Conservation (phyloP, 225 moss, liverwort and hornwort genomes). For the Ulota crispa region DNA sequence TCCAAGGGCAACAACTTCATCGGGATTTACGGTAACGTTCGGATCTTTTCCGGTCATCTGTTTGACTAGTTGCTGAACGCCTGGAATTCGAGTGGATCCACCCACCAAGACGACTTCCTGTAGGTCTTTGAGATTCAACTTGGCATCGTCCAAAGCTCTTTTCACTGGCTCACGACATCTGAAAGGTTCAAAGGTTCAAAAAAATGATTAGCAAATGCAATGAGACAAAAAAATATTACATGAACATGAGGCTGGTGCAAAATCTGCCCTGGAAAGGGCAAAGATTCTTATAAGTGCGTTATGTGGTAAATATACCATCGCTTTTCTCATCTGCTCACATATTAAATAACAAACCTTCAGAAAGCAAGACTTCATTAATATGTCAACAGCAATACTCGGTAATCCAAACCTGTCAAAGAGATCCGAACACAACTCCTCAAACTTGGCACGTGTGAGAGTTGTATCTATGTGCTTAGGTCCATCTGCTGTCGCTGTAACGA, state of each 20-base stretch:
- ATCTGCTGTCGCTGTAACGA: slow-evolving; percentile 88
- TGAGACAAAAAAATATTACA: neutral
- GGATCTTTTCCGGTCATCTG: slow-evolving; percentile 77
- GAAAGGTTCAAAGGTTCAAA: neutral
- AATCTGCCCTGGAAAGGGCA: neutral
- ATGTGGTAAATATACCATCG: neutral
- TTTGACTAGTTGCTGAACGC: slow-evolving; percentile 77
- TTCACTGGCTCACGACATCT: slow-evolving; percentile 60
- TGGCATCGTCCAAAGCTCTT: slow-evolving; percentile 76
- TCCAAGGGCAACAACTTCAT: slow-evolving; percentile 92
- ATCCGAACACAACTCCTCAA: slow-evolving; percentile 94
- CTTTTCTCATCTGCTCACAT: neutral
- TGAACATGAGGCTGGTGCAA: neutral
- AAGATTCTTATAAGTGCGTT: neutral
- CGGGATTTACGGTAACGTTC: slow-evolving; percentile 85
- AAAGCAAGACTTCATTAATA: neutral
- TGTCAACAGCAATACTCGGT: neutral
- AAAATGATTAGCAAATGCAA: slow-evolving; percentile 8
- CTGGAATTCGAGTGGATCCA: slow-evolving; percentile 92
- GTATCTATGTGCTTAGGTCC: slow-evolving; percentile 93
- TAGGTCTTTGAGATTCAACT: slow-evolving; percentile 74
- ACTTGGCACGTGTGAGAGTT: slow-evolving; percentile 73
- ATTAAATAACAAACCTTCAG: neutral
- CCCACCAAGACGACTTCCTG: slow-evolving; percentile 93
- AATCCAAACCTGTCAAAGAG: slow-evolving; percentile 73